Evolutionary conservation across 2,329 filamentous ascomycete genomes (phyloP), one percentile per base, ranked within the genome.

Genomic region (Paecilomyces sp.): DNA sequence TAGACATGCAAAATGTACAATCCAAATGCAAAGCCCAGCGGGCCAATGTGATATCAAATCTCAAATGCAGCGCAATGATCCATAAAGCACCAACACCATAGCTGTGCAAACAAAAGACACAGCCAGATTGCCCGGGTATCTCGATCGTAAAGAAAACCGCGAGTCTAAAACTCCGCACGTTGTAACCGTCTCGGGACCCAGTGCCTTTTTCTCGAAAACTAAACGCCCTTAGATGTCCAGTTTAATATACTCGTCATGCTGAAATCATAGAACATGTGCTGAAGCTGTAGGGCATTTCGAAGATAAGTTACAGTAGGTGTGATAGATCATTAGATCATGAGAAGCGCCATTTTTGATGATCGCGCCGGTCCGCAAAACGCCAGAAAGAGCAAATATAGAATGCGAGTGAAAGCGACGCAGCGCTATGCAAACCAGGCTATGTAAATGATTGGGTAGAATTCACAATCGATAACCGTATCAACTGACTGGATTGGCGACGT

Each of bases 401-500:
- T 5, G 22, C 18, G 34, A 55, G 54, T 31, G 33, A 55, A n/a
- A n/a, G 24, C 31, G 54, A 34, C 18, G 18, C 31, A 15, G 28
- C 30, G 54, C 18, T 33, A 33, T 36, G 24, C 54, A 55, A 55
- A 24, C 18, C 13, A 31, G 25, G 30, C 36, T 47, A 47, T 34
- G 54, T 30, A 25, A n/a, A 55, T 33, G 18, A 18, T 33, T 3
- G 30, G 11, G 24, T 25, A 30, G 25, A 30, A 30, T 24, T 12
- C 18, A 22, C 31, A 55, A 33, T 31, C 54, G 73, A 62, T 72
- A 67, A 60, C 72, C 69, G 63, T 67, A 68, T 59, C 72, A 68
- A 54, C 72, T 67, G 33, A 73, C 57, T 22, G 62, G 60, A 60
- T 70, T 70, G 54, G 63, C 61, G 57, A 63, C 62, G 34, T 68